A percentile compares a stretch with the other conserved stretches of the same genome.
These are phyloP conservation scores for Hypoxylon sp. DNA, from an alignment of 2,329 filamentous ascomycete genomes.

Conservation along the genomic window DNA sequence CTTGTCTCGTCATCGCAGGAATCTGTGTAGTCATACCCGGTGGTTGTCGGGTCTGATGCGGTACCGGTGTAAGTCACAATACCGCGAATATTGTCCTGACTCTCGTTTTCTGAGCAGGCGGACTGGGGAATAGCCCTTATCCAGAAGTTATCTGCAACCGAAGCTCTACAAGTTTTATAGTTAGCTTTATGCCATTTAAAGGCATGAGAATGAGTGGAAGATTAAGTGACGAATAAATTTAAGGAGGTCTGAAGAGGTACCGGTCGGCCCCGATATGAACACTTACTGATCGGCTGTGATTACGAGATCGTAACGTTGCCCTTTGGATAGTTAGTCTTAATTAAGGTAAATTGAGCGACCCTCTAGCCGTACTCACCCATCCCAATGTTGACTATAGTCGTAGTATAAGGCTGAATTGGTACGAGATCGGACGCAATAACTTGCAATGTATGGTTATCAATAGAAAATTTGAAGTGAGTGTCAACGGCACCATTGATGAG, in stretches of 20 bases:
- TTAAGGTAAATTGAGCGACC: neutral
- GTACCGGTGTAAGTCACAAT: constrained; percentile 62
- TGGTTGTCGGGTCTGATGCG: constrained; percentile 40
- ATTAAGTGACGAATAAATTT: neutral
- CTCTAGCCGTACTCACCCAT: constrained; percentile 44
- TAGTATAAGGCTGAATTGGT: constrained; percentile 68
- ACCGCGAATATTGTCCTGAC: constrained; percentile 62
- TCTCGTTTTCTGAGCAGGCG: constrained; percentile 60
- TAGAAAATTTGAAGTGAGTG: constrained; percentile 64
- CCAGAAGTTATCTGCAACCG: constrained; percentile 61
- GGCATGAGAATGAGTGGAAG: neutral
- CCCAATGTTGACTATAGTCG: constrained; percentile 59
- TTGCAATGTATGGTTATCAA: constrained; percentile 70
- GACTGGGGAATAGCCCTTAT: constrained; percentile 62
- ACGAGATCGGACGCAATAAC: constrained; percentile 73
- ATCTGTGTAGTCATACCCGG: constrained; percentile 41
- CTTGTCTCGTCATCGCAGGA: constrained; percentile 56
- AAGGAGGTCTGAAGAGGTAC: neutral
- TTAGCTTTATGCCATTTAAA: constrained; percentile 52
- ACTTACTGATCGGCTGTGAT: constrained; percentile 59
- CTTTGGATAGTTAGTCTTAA: constrained; percentile 41
- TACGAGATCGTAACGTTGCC: constrained; percentile 64
- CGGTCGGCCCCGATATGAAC: constrained; percentile 52
- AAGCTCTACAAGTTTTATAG: constrained; percentile 30
- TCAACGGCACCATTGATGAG: constrained; percentile 65